These are phyloP conservation scores for Dendrobium huoshanense DNA, from an alignment of 106 monocot genomes.

Conservation along the genomic window DNA sequence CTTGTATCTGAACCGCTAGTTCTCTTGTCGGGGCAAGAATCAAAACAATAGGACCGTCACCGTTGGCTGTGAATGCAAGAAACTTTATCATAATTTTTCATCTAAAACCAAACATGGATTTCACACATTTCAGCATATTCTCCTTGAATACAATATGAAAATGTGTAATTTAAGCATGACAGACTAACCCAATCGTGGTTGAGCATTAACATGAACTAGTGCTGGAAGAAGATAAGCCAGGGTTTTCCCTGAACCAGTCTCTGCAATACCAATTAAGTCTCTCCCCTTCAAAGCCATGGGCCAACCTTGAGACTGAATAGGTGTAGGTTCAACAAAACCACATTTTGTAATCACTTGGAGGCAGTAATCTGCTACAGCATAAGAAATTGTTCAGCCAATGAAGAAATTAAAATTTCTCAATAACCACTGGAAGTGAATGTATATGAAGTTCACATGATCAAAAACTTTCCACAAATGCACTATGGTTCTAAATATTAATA, in stretches of 20 bases:
- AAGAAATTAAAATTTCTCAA: not conserved
- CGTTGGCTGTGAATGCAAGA: conserved; percentile 39
- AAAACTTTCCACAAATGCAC: not conserved
- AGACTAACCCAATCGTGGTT: conserved; percentile 74
- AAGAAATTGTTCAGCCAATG: conserved; percentile 6
- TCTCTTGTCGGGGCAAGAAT: conserved; percentile 93
- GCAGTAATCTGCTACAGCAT: conserved; percentile 46
- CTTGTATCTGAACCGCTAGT: conserved; percentile 96
- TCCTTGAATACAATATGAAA: not conserved
- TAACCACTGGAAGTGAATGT: not conserved
- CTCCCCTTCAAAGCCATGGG: conserved; percentile 98
- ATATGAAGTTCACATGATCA: not conserved
- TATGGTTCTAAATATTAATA: no score
- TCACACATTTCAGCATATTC: not conserved
- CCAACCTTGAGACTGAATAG: conserved; percentile 98
- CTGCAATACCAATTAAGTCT: conserved; percentile 90
- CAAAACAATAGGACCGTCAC: conserved; percentile 83
- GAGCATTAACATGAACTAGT: conserved; percentile 88
- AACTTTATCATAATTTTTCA: not conserved
- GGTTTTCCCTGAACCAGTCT: conserved; percentile 97
- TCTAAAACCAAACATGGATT: not conserved
- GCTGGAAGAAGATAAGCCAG: conserved; percentile 88
- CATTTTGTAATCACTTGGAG: conserved; percentile 49
- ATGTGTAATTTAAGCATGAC: not conserved
- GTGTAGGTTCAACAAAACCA: conserved; percentile 89